These are phyloP conservation scores for Aspergillus funiculosus DNA, from an alignment of 495 filamentous ascomycete genomes.

Conservation along the genomic window DNA sequence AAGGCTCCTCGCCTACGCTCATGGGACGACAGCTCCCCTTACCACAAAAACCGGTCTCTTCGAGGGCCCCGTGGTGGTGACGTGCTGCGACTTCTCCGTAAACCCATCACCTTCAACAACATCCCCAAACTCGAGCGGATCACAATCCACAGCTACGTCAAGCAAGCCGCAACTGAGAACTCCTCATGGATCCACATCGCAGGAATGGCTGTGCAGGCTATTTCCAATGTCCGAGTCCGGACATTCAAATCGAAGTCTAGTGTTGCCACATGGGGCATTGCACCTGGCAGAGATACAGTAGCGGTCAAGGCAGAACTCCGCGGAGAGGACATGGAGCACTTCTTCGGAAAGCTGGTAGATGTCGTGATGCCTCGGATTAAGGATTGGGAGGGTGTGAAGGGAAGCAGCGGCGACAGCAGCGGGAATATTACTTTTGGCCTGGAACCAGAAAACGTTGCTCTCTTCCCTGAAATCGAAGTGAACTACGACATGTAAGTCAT, in stretches of 20 bases:
- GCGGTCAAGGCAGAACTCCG: slow-evolving; percentile 64
- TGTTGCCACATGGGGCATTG: slow-evolving; percentile 61
- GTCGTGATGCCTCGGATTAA: slow-evolving; percentile 91
- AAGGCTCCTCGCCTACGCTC: slow-evolving; percentile 66
- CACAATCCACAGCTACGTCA: slow-evolving; percentile 70
- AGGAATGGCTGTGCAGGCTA: slow-evolving; percentile 74
- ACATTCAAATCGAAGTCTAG: slow-evolving; percentile 62
- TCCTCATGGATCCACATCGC: slow-evolving; percentile 68
- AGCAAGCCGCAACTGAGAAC: slow-evolving; percentile 54
- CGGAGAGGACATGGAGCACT: slow-evolving; percentile 80
- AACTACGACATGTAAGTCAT: slow-evolving; percentile 80
- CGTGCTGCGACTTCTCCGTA: slow-evolving; percentile 63
- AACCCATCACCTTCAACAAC: slow-evolving; percentile 76
- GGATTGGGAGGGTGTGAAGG: slow-evolving; percentile 81
- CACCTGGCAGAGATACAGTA: slow-evolving; percentile 42
- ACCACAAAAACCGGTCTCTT: slow-evolving; percentile 83
- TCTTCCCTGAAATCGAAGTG: slow-evolving; percentile 89
- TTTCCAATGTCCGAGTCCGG: slow-evolving; percentile 69
- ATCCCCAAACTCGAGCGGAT: slow-evolving; percentile 76
- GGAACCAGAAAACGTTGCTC: slow-evolving; percentile 58
- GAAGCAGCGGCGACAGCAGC: slow-evolving; percentile 69
- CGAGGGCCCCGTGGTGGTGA: slow-evolving; percentile 74
- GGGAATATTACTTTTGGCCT: slow-evolving; percentile 86
- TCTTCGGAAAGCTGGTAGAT: slow-evolving; percentile 77
- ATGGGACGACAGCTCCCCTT: slow-evolving; percentile 89